phyloP scores from a whole-genome alignment of 2,329 filamentous ascomycete genomes.

The Colletotrichum tamarilloi region DNA sequence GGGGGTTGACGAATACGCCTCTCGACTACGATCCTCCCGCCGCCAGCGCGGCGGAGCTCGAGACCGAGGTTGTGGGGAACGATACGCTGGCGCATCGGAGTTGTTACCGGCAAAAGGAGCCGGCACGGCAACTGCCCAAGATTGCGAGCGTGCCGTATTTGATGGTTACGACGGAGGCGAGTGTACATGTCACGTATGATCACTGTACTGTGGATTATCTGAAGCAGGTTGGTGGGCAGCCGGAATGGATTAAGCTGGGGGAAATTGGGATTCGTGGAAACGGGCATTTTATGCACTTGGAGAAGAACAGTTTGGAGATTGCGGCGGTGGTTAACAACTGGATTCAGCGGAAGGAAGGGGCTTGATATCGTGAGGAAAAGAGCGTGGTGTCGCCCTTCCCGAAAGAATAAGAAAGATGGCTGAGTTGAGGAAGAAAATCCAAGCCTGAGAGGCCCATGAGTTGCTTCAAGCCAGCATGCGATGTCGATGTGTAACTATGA shows the following conservation, averaged over 20 bases:
- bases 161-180: conserved; percentile 63
- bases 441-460: no score
- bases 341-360: conserved; percentile 41
- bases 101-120: conserved; percentile 30
- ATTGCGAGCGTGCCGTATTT: conserved; percentile 59
- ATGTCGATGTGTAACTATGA: no score
- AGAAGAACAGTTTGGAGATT: conserved; percentile 61
- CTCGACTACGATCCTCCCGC: conserved; percentile 53
- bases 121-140: conserved; percentile 55
- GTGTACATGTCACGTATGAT: conserved; percentile 65
- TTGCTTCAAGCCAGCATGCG: no score
- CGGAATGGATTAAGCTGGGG: conserved; percentile 57
- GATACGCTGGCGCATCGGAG: conserved; percentile 15
- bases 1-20: conserved; percentile 54
- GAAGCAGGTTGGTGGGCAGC: conserved; percentile 59
- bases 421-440: no score
- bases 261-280: conserved; percentile 61
- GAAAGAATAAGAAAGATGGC: no score
- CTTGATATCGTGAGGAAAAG: neutral
- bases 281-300: conserved; percentile 65
- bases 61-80: conserved; percentile 29
- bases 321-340: conserved; percentile 51
- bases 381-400: no score
- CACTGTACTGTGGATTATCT: conserved; percentile 64
- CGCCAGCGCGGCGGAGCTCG: conserved; percentile 17